Conservation (phyloP, 2,329 filamentous ascomycete species). For the Xylaria sp. region DNA sequence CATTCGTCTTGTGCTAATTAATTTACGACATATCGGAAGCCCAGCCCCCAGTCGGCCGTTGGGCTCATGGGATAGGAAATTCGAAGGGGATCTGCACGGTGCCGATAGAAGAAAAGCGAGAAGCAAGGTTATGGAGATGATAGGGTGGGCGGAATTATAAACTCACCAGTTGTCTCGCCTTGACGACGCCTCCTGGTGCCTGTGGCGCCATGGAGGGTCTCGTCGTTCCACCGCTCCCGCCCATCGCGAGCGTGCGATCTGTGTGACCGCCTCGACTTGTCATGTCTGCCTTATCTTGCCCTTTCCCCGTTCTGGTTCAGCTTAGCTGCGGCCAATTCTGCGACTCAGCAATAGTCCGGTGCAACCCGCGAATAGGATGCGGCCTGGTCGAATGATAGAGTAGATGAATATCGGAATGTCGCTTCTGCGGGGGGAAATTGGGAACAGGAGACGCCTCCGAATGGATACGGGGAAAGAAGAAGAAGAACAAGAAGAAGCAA, state of each 20-base stretch:
- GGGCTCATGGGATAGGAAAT: background rate
- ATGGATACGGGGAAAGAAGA: background rate
- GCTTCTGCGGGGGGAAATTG: constrained; percentile 18
- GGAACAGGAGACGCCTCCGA: background rate
- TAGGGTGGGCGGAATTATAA: constrained; percentile 5
- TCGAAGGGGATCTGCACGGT: background rate
- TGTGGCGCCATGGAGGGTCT: constrained; percentile 51
- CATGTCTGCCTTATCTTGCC: constrained; percentile 30
- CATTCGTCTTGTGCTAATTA: background rate
- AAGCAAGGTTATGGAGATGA: background rate
- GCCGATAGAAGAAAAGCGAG: background rate
- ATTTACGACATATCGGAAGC: constrained; percentile 3
- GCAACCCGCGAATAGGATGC: constrained; percentile 6
- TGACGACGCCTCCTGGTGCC: constrained; percentile 56
- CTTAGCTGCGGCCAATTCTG: background rate
- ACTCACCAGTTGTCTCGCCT: constrained; percentile 61
- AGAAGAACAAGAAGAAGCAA: background rate
- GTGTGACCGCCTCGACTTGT: constrained; percentile 36
- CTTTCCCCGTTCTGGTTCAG: background rate
- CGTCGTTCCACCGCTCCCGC: constrained; percentile 40
- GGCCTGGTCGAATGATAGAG: background rate
- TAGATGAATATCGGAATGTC: constrained; percentile 1
- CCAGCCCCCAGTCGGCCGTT: background rate
- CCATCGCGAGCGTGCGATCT: constrained; percentile 42
- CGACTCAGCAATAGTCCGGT: background rate